Evolutionary conservation across 768 basidiomycete species (phyloP), one percentile per base, ranked within the genome.

Genomic region (Termitomyces sp.): DNA sequence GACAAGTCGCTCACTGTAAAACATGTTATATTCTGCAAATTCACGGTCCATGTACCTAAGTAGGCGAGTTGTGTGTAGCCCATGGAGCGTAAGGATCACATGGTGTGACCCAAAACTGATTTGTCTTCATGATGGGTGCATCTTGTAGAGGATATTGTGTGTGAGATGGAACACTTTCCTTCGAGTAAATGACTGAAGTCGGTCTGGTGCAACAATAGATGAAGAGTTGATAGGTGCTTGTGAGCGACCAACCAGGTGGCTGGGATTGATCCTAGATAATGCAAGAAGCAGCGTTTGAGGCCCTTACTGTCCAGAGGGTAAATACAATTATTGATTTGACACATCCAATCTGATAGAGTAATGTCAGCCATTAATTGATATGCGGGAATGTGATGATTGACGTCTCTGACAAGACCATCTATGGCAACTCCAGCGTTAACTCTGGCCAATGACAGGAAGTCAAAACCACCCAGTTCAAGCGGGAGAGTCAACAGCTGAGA

Each of bases 301-400:
- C 61, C 54, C 0, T 1, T 3, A 2, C 47, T 27, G 22, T 61
- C 61, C 0, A 68, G 27, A 0, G 67, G 63, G 22, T 45, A 50
- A 2, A 15, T 1, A 16, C 58, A 62, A 6, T 42, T 22, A 27
- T 64, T 65, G 15, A 55, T 45, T 1, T 51, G 7, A 20, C 66
- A 67, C 0, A 54, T 61, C 66, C 64, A 67, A 37, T 67, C 64
- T 5, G 61, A 54, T 2, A 65, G 45, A 2, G 62, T 67, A 3
- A 67, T 63, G 3, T 18, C 24, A 4, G 63, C 63, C 64, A 66
- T 63, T 1, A 30, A 58, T 0, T 62, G 45, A 33, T 62, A 72
- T 0, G 58, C 48, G 0, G 45, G 20, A 6, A 70, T 65, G 16
- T 67, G 67, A 31, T 69, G 68, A 37, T 70, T 69, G 0, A 70